phyloP scores from a whole-genome alignment of 2,329 filamentous ascomycete species.

The Aureobasidium subglaciale region DNA sequence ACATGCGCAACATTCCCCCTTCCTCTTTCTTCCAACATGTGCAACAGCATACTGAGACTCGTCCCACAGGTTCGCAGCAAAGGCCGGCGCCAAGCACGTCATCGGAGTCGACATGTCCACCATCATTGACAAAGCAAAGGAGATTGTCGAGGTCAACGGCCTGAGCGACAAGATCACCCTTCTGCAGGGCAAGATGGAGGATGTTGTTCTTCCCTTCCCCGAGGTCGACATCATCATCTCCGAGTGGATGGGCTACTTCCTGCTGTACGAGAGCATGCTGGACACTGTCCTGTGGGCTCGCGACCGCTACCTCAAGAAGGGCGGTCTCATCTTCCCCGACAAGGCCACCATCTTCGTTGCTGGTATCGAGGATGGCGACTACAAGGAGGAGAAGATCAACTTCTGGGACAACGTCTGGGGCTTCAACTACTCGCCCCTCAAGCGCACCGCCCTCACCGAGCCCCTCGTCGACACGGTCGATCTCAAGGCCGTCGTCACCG shows the following conservation, averaged over 20 bases:
- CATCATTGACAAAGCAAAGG: constrained; percentile 95
- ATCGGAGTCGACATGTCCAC: constrained; percentile 99
- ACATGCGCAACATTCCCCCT: background rate
- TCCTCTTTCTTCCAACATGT: background rate
- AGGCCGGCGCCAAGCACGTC: constrained; percentile 94
- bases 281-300: constrained; percentile 96
- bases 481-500: constrained; percentile 91
- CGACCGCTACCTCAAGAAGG: constrained; percentile 80
- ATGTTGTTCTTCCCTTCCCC: constrained; percentile 84
- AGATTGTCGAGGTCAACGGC: constrained; percentile 89
- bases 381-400: constrained; percentile 99
- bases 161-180: constrained; percentile 95
- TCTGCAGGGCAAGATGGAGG: constrained; percentile 99
- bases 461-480: constrained; percentile 97
- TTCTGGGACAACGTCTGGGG: constrained; percentile 99
- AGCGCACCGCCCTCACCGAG: constrained; percentile 86
- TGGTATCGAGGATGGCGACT: constrained; percentile 96
- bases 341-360: constrained; percentile 97
- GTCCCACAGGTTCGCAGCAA: constrained; percentile 76
- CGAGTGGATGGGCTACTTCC: constrained; percentile 99
- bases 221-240: constrained; percentile 99
- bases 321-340: constrained; percentile 87
- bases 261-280: constrained; percentile 98
- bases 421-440: constrained; percentile 92
- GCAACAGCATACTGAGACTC: constrained; percentile 5